A percentile compares a stretch with the other conserved stretches of the same genome.
phyloP scores from a whole-genome alignment of 2,329 filamentous ascomycete species.

The Cyphellophora europaea region DNA sequence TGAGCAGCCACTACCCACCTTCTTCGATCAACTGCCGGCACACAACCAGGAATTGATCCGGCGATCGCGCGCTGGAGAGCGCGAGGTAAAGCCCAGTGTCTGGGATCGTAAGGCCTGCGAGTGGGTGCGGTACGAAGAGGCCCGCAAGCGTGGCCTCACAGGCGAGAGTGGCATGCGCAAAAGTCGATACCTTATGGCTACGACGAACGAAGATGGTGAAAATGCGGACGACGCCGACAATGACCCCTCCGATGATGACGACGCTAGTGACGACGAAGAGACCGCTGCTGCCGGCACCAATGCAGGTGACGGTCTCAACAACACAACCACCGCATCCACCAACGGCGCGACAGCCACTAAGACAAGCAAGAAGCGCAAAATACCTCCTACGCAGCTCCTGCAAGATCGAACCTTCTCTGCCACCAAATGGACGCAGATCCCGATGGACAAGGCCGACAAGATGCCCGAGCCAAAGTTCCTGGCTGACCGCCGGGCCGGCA shows the following conservation, averaged over 20 bases:
- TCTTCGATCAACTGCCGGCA: slow-evolving; percentile 65
- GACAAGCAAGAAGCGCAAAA: slow-evolving; percentile 6
- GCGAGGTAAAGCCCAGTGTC: slow-evolving; percentile 9
- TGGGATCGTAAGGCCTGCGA: slow-evolving; percentile 14
- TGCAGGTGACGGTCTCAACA: neutral
- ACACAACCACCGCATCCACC: neutral
- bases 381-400: slow-evolving; percentile 10
- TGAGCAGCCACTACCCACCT: slow-evolving; percentile 81
- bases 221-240: slow-evolving; percentile 19
- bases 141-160: neutral
- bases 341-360: slow-evolving; percentile 6
- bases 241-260: slow-evolving; percentile 26
- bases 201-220: slow-evolving; percentile 20
- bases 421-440: slow-evolving; percentile 49
- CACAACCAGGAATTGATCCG: slow-evolving; percentile 17
- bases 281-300: slow-evolving; percentile 25
- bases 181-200: neutral
- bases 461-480: slow-evolving; percentile 52
- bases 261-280: slow-evolving; percentile 32
- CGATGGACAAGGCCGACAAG: slow-evolving; percentile 42
- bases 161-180: neutral
- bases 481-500: slow-evolving; percentile 51
- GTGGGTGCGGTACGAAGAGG: slow-evolving; percentile 10
- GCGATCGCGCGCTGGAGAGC: slow-evolving; percentile 12
- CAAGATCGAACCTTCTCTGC: slow-evolving; percentile 43